phyloP scores from a whole-genome alignment of 768 basidiomycete species.

The Boletus subparvulus region DNA sequence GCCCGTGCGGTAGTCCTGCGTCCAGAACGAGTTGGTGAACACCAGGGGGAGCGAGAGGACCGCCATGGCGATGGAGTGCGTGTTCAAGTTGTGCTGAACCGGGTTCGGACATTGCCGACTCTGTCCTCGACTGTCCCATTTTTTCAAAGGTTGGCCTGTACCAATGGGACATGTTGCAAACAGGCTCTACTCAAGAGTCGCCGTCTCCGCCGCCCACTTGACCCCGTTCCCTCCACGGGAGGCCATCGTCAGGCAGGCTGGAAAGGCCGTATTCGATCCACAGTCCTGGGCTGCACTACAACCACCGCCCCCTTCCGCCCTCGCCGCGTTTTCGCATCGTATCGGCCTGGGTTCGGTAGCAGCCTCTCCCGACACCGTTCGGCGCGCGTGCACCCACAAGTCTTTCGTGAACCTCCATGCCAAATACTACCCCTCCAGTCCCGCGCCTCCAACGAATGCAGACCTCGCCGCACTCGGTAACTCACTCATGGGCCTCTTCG shows the following conservation, averaged over 20 bases:
- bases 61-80: constrained; percentile 55
- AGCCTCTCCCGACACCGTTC: constrained; percentile 51
- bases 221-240: constrained; percentile 63
- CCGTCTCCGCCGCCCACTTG: constrained; percentile 56
- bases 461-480: constrained; percentile 79
- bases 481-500: constrained; percentile 86
- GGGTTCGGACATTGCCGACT: constrained; percentile 32
- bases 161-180: constrained; percentile 60
- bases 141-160: constrained; percentile 1
- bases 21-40: constrained; percentile 94
- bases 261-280: constrained; percentile 53
- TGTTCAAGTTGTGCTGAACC: constrained; percentile 7
- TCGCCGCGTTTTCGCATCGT: constrained; percentile 74
- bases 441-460: constrained; percentile 64
- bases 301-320: constrained; percentile 67
- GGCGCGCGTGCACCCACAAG: constrained; percentile 78
- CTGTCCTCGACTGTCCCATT: constrained; percentile 29
- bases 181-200: constrained; percentile 48
- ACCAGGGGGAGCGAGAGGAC: constrained; percentile 85
- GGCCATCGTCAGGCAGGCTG: constrained; percentile 37
- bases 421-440: constrained; percentile 55
- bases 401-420: constrained; percentile 60
- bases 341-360: constrained; percentile 67
- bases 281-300: constrained; percentile 71
- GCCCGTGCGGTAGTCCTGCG: constrained; percentile 84